Base-by-base conservation (phyloP, 1,139 yeast species). In the Saccharomyces hybrid region DNA sequence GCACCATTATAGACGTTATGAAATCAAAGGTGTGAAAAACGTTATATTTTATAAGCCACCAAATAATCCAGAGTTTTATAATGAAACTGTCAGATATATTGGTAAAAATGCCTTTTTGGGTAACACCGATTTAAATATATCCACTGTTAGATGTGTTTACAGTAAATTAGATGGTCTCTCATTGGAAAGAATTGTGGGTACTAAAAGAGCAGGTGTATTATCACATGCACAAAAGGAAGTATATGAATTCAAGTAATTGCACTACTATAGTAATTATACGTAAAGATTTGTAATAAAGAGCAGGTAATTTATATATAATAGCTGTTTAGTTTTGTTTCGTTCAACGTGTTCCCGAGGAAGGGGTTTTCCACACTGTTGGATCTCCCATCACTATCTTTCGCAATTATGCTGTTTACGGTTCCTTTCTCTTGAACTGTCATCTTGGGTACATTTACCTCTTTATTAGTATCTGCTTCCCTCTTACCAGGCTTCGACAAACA, bases 1-100 rank as follows among this genome's bases (percentile, higher is more conserved):
- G 69, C 99, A 93, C 69, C 93, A 88, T 68, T 93, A 85, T 74
- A 80, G 97, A 61, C 77, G 98, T 54, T 90, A 81, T 68, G 93
- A 88, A 55, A 76, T 95, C 54, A 80, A 78, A 58, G 99, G 98
- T n/a, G 96, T 88, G 23, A 85, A 87, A 68, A 86, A 84, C 54
- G 78, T 93, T 47, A 70, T 93, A 30, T 81, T 93, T 74, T 95
- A 90, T 69, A 89, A 87, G 27, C 77, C 88, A 20, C 99, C 99
- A 6, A 77, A 84, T 16, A 90, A 93, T 68, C 96, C 97, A 4
- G 68, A 78, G 42, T 93, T 89, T 66, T 93, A 91, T 70, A 78
- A 80, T 49, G 97, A 93, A 68, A 77, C 89, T 52, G 78, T 89
- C 49, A 73, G 78, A 69, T 61, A 74, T 63, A 65, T 74, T 71